Base-by-base conservation (phyloP, 2,329 filamentous ascomycete genomes). In the Botrytis sinoallii region DNA sequence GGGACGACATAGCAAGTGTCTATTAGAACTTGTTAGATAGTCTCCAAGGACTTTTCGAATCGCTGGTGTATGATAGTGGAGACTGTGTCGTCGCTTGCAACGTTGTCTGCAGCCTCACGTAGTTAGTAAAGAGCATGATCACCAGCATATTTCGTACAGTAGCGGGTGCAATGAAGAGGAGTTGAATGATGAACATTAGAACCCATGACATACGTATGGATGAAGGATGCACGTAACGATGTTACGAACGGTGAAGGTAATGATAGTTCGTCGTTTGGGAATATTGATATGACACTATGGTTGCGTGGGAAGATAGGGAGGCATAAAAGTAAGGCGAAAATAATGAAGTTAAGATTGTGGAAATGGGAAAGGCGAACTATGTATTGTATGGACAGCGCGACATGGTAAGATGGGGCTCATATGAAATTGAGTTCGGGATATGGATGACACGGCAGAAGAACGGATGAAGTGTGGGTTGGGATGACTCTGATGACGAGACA, bases 301-400 rank as follows among this genome's bases (percentile, higher is more conserved):
- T 70, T 74, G 76, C 68, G 74, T 74, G 66, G 76, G 75, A 74
- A 73, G 70, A 68, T 72, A 74, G 70, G 73, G 73, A 55, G 22
- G 44, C 55, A 73, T 73, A 79, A 78, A 78, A 78, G 74, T 77
- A 79, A 76, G 78, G 77, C 77, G 78, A 71, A 76, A 75, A 70
- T 69, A 73, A 60, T 63, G 69, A 68, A 71, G 42, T 40, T 59
- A 73, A 61, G 69, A 65, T 70, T 72, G 76, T 73, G 75, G 75
- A 75, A 74, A 73, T 73, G 65, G 63, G 71, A 73, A 65, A 71
- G 60, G 69, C 75, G 77, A 77, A 76, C 77, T 79, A 77, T 75
- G 76, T 78, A 79, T 78, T 78, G 73, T 74, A 75, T 70, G 65
- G 70, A 57, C 65, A 72, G 74, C 72, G 64, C 72, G 48, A 73